Evolutionary conservation across 2,329 filamentous ascomycete genomes (phyloP), one percentile per base, ranked within the genome.

Genomic region (Rosellinia necatrix): DNA sequence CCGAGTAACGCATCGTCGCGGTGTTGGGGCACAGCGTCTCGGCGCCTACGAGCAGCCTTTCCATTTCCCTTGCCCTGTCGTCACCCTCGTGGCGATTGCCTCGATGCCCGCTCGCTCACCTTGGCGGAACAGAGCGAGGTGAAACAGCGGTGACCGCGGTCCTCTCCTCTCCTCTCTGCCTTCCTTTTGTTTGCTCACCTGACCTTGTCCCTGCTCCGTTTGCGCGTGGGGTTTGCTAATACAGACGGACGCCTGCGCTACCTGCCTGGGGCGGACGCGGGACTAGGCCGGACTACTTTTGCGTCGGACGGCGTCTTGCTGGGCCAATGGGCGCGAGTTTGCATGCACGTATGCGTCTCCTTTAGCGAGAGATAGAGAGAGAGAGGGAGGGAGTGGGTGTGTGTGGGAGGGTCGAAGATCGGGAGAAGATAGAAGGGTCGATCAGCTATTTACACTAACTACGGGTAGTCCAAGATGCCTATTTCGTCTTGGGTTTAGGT

Each of bases 131-230:
- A 29, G 49, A 30, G 19, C 17, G 27, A 48, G 35, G 41, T 24
- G 42, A 52, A 47, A 37, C 22, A 51, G 40, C 53, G 53, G 47
- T 56, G 47, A 51, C 47, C 13, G 37, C n/a, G n/a, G n/a, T n/a
- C n/a, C n/a, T n/a, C n/a, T n/a, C n/a, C n/a, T n/a, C n/a, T n/a
- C n/a, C n/a, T n/a, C n/a, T n/a, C n/a, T n/a, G 35, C 5, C 24
- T 19, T 7, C 17, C 35, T 37, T 19, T 24, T 9, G 22, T 25
- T n/a, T 25, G 10, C 34, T n/a, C 40, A 25, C 10, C 8, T 49
- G 32, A 27, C 34, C 27, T 35, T n/a, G n/a, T 13, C 27, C 29
- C 9, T 42, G 42, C 27, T 34, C 25, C 15, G 34, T 40, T 22
- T 19, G 3, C 3, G 7, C 10, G 46, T 49, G 34, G 46, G 43